Evolutionary conservation across 1,284 basidiomycete genomes (phyloP).

Genomic region (Mycena citricolor): DNA sequence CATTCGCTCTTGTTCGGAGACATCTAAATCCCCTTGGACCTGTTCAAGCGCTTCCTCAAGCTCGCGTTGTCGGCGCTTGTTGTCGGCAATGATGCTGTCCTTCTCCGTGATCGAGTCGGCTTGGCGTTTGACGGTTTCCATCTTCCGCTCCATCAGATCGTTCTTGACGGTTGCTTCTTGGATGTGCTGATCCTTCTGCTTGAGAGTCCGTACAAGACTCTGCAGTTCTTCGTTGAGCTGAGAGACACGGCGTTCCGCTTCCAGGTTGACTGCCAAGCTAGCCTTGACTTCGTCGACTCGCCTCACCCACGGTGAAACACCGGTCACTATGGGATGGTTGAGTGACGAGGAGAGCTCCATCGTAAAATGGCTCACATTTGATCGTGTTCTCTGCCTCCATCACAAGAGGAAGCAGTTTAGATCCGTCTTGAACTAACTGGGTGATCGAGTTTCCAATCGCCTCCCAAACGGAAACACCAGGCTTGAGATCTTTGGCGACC

Average conservation of each 20-base stretch:
- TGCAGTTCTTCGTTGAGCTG: constrained; percentile 89
- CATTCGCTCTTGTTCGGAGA: constrained; percentile 83
- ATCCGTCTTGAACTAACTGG: constrained; percentile 70
- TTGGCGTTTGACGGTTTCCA: constrained; percentile 88
- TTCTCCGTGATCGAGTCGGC: constrained; percentile 82
- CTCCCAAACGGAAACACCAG: constrained; percentile 72
- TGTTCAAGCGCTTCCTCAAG: constrained; percentile 94
- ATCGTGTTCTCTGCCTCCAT: constrained; percentile 75
- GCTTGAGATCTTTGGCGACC: constrained; percentile 66
- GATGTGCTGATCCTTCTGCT: constrained; percentile 83
- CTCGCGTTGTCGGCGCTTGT: constrained; percentile 82
- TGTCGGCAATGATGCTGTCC: constrained; percentile 78
- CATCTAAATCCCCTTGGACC: constrained; percentile 85
- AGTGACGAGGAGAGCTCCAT: neutral
- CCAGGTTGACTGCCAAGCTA: constrained; percentile 81
- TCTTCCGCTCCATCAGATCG: constrained; percentile 89
- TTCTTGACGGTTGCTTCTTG: constrained; percentile 93
- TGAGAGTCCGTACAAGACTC: constrained; percentile 80
- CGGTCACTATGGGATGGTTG: constrained; percentile 53
- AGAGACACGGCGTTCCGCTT: constrained; percentile 85
- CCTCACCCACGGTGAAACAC: constrained; percentile 83
- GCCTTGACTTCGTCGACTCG: constrained; percentile 89
- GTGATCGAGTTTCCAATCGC: constrained; percentile 69
- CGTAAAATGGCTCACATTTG: constrained; percentile 61
- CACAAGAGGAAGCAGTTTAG: constrained; percentile 67